phyloP scores from a whole-genome alignment of 768 basidiomycete genomes.

The Hemileccinum impolitum region DNA sequence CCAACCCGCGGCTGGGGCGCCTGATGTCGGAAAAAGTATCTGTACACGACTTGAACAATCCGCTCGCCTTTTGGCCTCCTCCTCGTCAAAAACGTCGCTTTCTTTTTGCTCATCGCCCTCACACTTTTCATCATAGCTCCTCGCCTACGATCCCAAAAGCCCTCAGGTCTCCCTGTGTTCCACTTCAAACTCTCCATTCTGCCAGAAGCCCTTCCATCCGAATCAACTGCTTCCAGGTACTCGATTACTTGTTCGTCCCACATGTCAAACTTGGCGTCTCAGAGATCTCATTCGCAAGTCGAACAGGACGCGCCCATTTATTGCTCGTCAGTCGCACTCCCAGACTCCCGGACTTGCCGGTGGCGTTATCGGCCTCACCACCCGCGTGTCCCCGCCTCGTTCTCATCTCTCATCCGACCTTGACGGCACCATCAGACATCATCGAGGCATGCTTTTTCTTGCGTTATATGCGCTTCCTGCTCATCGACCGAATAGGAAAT shows the following conservation, averaged over 20 bases:
- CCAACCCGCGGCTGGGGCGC: too few species aligned
- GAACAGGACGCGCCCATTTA: slow-evolving; percentile 93
- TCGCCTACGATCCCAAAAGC: slow-evolving; percentile 87
- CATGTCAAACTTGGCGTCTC: background rate
- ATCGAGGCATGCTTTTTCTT: slow-evolving; percentile 50
- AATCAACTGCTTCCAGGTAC: slow-evolving; percentile 94
- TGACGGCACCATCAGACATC: slow-evolving; percentile 48
- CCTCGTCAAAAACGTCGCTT: slow-evolving; percentile 70
- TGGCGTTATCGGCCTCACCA: slow-evolving; percentile 89
- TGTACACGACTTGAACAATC: slow-evolving; percentile 69
- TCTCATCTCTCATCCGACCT: background rate
- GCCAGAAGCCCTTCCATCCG: slow-evolving; percentile 81
- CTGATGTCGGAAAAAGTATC: too few species aligned
- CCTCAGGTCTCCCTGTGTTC: slow-evolving; percentile 68
- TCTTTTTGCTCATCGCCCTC: background rate
- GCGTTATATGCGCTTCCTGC: background rate
- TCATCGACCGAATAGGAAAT: slow-evolving; percentile 61
- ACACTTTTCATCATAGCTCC: slow-evolving; percentile 47
- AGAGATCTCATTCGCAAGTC: slow-evolving; percentile 55
- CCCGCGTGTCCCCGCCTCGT: slow-evolving; percentile 31
- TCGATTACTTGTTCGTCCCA: slow-evolving; percentile 86
- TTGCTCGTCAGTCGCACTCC: slow-evolving; percentile 76
- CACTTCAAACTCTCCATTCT: slow-evolving; percentile 76
- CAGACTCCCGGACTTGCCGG: slow-evolving; percentile 81
- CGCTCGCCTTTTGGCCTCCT: slow-evolving; percentile 76